Conservation (phyloP, 116 monocot species). For the Thalassia testudinum region DNA sequence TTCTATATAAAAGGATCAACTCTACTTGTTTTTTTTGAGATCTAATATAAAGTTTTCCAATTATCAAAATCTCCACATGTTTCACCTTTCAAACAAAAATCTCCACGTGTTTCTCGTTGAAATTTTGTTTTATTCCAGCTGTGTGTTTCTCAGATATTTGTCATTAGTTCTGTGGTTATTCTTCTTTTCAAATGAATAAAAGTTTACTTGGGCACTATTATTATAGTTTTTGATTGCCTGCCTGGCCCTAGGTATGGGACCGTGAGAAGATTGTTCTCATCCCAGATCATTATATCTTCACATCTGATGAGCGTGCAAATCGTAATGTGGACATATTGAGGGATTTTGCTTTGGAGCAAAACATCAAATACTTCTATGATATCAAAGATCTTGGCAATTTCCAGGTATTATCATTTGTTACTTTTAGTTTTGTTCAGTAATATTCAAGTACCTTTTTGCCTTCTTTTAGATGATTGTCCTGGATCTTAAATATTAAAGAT, state of each 20-base stretch:
- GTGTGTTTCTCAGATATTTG: too few relatives aligned
- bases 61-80: too few relatives aligned
- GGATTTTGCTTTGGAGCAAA: slow-evolving; percentile 79
- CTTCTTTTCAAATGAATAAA: not conserved
- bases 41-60: too few relatives aligned
- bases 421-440: not conserved
- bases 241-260: slow-evolving; percentile 70
- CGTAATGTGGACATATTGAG: slow-evolving; percentile 93
- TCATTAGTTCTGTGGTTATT: not conserved
- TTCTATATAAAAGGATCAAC: too few relatives aligned
- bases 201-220: not conserved
- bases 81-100: too few relatives aligned
- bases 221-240: not conserved
- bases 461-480: not conserved
- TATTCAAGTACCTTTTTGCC: not conserved
- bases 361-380: slow-evolving; percentile 95
- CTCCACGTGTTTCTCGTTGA: too few relatives aligned
- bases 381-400: slow-evolving; percentile 92
- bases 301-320: slow-evolving; percentile 93
- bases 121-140: too few relatives aligned
- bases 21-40: too few relatives aligned
- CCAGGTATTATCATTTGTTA: slow-evolving; percentile 32
- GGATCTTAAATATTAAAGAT: too few relatives aligned
- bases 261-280: slow-evolving; percentile 91
- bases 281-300: slow-evolving; percentile 98